These are phyloP conservation scores for Fusarium sp. DNA, from an alignment of 2,329 filamentous ascomycete species.

Conservation along the genomic window DNA sequence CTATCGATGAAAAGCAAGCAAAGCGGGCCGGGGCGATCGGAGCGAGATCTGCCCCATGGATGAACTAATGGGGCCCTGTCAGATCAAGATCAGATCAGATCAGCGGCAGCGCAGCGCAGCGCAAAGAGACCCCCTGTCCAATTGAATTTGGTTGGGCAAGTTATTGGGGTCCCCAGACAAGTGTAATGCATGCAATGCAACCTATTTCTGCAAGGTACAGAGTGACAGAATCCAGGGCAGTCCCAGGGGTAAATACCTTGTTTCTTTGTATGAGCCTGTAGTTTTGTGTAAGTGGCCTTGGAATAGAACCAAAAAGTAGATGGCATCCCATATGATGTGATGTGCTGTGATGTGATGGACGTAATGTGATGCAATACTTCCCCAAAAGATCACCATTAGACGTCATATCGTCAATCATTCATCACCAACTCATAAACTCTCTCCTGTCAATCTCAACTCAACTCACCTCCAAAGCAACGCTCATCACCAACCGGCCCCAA, in stretches of 20 bases:
- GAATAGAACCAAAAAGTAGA: neutral
- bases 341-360: constrained; percentile 1
- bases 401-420: constrained; percentile 23
- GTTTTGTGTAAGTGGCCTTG: neutral
- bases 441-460: constrained; percentile 23
- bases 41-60: constrained; percentile 5
- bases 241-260: neutral
- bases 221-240: neutral
- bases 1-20: neutral
- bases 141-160: neutral
- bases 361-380: constrained; percentile 20
- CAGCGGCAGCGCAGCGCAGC: no score
- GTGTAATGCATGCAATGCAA: constrained; percentile 38
- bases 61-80: constrained; percentile 15
- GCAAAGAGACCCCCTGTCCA: neutral
- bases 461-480: constrained; percentile 18
- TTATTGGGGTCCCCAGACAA: constrained; percentile 2
- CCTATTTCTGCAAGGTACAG: constrained; percentile 40
- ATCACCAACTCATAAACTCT: constrained; percentile 8
- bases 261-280: no score
- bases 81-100: constrained; percentile 19
- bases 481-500: constrained; percentile 27
- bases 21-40: constrained; percentile 22
- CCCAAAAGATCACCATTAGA: constrained; percentile 17
- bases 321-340: constrained; percentile 9